Base-by-base conservation (phyloP, 2,329 filamentous ascomycete genomes). In the Ceratocystis eucalypticola region DNA sequence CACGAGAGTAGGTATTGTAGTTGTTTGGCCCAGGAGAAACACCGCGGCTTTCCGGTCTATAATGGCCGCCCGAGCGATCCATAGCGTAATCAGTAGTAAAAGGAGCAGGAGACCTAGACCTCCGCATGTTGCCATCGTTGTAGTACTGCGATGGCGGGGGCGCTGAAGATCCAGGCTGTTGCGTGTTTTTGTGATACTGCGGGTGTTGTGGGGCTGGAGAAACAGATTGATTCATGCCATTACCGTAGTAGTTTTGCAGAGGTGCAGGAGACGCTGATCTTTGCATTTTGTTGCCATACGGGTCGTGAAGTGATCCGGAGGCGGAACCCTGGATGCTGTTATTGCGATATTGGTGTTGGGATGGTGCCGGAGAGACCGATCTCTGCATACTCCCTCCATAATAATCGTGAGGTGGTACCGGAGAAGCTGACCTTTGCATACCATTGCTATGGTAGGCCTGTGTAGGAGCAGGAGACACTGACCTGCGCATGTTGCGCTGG, bases 391-490 rank as follows among this genome's bases (percentile, higher is more conserved):
- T 59, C 37, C 53, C 62, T 28, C 59, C 37, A 15, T 44, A 73
- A 72, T 71, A 74, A 67, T 70, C 70, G 33, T 73, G 73, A 4
- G 73, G 74, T 4, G 75, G 76, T 1, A 72, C 72, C 3, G 77
- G 78, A 5, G 77, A 79, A 46, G 74, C 71, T 5, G 73, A 72
- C 69, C 77, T 72, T 7, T 73, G 73, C 45, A 71, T 69, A 66
- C 69, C 61, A 22, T 59, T 59, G 28, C 53, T 64, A 45, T 64
- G 45, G 17, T 61, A 59, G 22, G 63, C 61, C 17, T 65, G 66
- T 17, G 66, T 66, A 15, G 68, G 59, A n/a, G 61, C 70, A 69
- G 68, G 62, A 15, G 68, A 69, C 15, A 22, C 53, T 17, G 62
- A 64, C 41, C 68, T 30, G 12, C 45, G 50, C 46, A 71, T 70